Evolutionary conservation across 2,329 filamentous ascomycete genomes (phyloP), one percentile per base, ranked within the genome.

Genomic region (Cordyceps fumosorosea): DNA sequence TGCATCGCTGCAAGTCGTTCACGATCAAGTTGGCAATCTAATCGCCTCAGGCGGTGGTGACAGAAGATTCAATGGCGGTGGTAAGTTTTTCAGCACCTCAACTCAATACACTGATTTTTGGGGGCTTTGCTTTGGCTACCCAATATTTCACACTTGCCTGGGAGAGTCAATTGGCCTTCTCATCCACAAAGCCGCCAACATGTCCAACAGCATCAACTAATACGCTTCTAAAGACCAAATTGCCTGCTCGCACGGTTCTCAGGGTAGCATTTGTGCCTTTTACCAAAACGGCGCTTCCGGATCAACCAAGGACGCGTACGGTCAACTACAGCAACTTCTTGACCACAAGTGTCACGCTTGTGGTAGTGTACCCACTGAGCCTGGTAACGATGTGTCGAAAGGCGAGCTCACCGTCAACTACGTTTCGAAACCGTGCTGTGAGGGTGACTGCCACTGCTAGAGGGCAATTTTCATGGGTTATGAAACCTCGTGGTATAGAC

Each of bases 21-120:
- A 63, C n/a, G 61, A 58, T 26, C 61, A 63, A n/a, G 34, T 65
- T 34, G 62, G 64, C 53, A 54, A 55, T 54, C 47, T 65, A 3
- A 44, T 65, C 3, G 64, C 63, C 16, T 16, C 14, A 0, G 61
- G 61, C n/a, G 55, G 61, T 26, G 55, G 54, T n/a, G 61, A 55
- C 29, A 48, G 61, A 6, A 56, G 45, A n/a, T 63, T 63, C 61
- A 63, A 54, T 48, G 16, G 4, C 6, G 62, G 51, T 32, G 50
- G 62, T 60, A 55, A 29, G 62, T 40, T 44, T 22, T 8, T 3
- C 2, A 3, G 24, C 24, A 11, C 3, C 3, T 12, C n/a, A 12
- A 11, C 20, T 47, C 7, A 7, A n/a, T 44, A n/a, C 18, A 40
- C n/a, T n/a, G n/a, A n/a, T n/a, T n/a, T n/a, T n/a, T n/a, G n/a